These are phyloP conservation scores for Rhododendron griersonianum DNA, from an alignment of 148 eudicot genomes.

Conservation along the genomic window DNA sequence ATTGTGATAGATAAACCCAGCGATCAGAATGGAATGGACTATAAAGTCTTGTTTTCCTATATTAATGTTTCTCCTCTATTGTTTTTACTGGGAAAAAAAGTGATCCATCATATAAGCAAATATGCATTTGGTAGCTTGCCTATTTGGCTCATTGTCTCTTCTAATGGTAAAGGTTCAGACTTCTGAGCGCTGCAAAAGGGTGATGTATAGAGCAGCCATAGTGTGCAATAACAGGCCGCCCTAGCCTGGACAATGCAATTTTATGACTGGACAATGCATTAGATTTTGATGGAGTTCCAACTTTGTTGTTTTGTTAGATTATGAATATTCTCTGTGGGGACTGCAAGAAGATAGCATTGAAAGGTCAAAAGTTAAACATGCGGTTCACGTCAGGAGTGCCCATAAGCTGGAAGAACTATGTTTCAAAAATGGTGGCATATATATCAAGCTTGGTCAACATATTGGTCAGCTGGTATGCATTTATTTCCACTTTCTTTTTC, in stretches of 20 bases:
- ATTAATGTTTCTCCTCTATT: not conserved
- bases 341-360: conserved; percentile 80
- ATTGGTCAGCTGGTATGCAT: conserved; percentile 80
- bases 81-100: not conserved
- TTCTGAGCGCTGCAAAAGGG: not conserved
- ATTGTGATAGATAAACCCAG: not conserved
- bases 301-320: conserved; percentile 46
- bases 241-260: not conserved
- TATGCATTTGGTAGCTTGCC: not conserved
- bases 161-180: not conserved
- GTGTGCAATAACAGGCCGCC: not conserved
- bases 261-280: not conserved
- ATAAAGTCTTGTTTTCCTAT: not conserved
- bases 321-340: conserved; percentile 86
- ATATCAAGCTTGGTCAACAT: conserved; percentile 98
- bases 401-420: conserved; percentile 83
- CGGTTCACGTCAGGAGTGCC: conserved; percentile 83
- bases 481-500: conserved; percentile 4
- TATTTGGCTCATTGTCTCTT: not conserved
- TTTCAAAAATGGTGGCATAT: conserved; percentile 93
- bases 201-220: not conserved
- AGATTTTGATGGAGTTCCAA: conserved; percentile 6
- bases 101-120: not conserved
- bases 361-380: conserved; percentile 57
- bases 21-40: not conserved